Base-by-base conservation (phyloP, 768 basidiomycete genomes). In the Exidia glandulosa region DNA sequence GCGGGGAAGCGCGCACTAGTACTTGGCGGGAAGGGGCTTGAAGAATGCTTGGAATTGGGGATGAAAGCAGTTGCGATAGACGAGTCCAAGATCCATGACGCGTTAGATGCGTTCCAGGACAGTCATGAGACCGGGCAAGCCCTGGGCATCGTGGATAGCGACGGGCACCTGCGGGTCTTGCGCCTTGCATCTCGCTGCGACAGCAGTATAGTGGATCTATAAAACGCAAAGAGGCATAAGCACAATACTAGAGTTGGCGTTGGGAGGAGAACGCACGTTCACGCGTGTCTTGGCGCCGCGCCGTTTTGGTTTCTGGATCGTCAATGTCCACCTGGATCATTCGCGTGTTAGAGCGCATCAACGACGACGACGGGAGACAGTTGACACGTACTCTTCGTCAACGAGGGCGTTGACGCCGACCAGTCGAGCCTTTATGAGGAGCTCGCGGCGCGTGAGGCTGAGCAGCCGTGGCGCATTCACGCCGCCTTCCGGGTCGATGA, bases 121-220 rank as follows among this genome's bases (percentile, higher is more conserved):
- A 37, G 85, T 88, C 88, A 90, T 90, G 32, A 88, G 76, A 9
- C 88, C 88, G 2, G 85, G 84, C 5, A 90, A 77, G 63, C 79
- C 77, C 63, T 73, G 78, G 56, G 79, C 82, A 61, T 79, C 77
- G 60, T 86, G 81, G 54, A 88, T 68, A 1, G 81, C 81, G 29
- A 88, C 80, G 1, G 86, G 86, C 29, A 74, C 76, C 65, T 78
- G 78, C 14, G 86, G 81, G 69, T 90, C 86, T 2, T 74, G 70
- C 2, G 64, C 64, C 7, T 71, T 66, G 2, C 83, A 81, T 57
- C 77, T 79, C 2, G 83, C 79, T 3, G 85, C 84, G 3, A 72
- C 76, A 6, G 85, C 88, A 23, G 70, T 74, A 65, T 90, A 90
- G 29, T 74, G 77, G 57, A 89, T 75, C 88, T 90, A 62, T 32